Percentiles rank a stretch among this genome's conserved stretches.
Evolutionary conservation across 805 yeast species (phyloP).

Genomic region (Myxozyma monticola): DNA sequence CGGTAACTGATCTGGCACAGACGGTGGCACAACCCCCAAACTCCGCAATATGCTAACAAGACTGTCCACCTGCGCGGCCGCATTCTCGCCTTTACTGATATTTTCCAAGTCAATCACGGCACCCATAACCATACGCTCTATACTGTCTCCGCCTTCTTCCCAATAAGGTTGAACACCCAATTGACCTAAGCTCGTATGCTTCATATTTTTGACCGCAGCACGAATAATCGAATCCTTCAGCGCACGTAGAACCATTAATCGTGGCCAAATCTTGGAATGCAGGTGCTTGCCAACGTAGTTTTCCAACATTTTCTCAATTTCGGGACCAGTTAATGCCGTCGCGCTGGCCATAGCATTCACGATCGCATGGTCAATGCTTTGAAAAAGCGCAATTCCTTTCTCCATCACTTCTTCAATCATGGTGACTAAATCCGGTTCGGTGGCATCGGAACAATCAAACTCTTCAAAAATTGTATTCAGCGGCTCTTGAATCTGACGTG

Average conservation of each 20-base stretch:
- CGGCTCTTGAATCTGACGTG: constrained; percentile 43
- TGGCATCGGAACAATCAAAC: constrained; percentile 41
- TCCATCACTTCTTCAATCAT: constrained; percentile 38
- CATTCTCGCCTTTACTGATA: constrained; percentile 38
- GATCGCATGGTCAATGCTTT: constrained; percentile 35
- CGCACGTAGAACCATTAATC: constrained; percentile 39
- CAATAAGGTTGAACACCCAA: constrained; percentile 43
- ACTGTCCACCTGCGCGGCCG: constrained; percentile 36
- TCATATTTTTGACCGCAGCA: constrained; percentile 34
- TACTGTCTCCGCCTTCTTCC: constrained; percentile 35
- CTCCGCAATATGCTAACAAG: constrained; percentile 40
- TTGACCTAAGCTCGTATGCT: constrained; percentile 45
- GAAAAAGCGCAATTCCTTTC: constrained; percentile 40
- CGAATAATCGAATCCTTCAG: constrained; percentile 32
- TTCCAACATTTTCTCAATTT: constrained; percentile 54
- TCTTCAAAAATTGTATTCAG: constrained; percentile 44
- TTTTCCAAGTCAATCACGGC: constrained; percentile 57
- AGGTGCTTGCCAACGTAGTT: constrained; percentile 71
- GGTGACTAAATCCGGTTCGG: constrained; percentile 37
- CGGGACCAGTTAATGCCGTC: constrained; percentile 36
- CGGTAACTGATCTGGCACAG: constrained; percentile 23
- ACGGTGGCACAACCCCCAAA: constrained; percentile 29
- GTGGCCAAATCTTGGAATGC: constrained; percentile 66
- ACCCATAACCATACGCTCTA: constrained; percentile 48
- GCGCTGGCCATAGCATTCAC: constrained; percentile 34